Percentiles rank a stretch among this genome's conserved stretches.
Conservation (phyloP, 1,284 basidiomycete species). For the Peniophora sp. region DNA sequence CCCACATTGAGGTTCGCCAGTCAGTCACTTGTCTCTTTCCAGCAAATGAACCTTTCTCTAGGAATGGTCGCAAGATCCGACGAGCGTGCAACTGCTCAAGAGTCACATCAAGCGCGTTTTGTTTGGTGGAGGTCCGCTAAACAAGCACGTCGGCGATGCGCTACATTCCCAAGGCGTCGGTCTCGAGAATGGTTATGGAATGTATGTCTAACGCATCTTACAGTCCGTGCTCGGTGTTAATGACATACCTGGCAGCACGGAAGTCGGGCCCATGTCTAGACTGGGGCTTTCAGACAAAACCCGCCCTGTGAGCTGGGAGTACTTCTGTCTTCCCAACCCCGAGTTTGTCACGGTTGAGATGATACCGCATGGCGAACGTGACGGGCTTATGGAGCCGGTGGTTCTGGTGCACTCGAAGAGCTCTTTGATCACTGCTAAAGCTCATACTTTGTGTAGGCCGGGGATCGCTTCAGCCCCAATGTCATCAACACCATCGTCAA, state of each 20-base stretch:
- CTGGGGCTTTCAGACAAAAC: not conserved
- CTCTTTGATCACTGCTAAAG: not conserved
- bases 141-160: slow-evolving; percentile 7
- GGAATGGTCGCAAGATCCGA: not conserved
- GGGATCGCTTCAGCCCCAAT: not conserved
- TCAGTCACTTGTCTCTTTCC: not conserved
- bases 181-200: not conserved
- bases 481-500: slow-evolving; percentile 1
- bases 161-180: not conserved
- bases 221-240: not conserved
- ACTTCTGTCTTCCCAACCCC: slow-evolving; percentile 4
- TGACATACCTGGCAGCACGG: not conserved
- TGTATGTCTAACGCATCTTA: not conserved
- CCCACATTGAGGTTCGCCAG: slow-evolving; percentile 1
- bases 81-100: not conserved
- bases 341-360: slow-evolving; percentile 2
- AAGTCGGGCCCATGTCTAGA: not conserved
- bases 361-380: slow-evolving; percentile 1
- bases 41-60: not conserved
- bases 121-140: slow-evolving; percentile 15
- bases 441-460: not conserved
- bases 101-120: not conserved
- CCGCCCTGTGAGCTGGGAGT: slow-evolving; percentile 7
- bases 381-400: slow-evolving; percentile 7
- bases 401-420: not conserved